phyloP scores from a whole-genome alignment of 441 rosid species.

The Jatropha multifida region DNA sequence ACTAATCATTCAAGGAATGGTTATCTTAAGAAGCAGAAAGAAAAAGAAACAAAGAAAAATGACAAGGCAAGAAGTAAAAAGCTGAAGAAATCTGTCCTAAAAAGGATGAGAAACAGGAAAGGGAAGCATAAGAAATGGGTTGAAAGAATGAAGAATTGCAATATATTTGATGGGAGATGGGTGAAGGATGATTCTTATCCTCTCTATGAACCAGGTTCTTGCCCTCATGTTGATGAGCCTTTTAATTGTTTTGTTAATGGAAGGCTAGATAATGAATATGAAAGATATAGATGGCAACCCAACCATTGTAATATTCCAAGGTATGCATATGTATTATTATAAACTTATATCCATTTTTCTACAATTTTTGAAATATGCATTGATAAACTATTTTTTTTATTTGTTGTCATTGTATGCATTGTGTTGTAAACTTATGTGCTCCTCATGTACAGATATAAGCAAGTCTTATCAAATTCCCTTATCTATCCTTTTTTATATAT shows the following conservation, averaged over 20 bases:
- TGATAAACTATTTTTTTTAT: too few relatives aligned
- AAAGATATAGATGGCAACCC: constrained; percentile 67
- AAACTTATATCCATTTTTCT: neutral
- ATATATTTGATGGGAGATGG: constrained; percentile 63
- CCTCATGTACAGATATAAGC: too few relatives aligned
- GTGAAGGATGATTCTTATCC: constrained; percentile 57
- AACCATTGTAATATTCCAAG: constrained; percentile 60
- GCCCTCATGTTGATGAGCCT: constrained; percentile 55
- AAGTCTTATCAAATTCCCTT: too few relatives aligned
- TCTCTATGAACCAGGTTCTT: constrained; percentile 56
- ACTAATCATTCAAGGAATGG: neutral
- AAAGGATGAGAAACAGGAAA: neutral
- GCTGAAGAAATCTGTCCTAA: neutral
- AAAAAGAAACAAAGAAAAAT: constrained; percentile 1
- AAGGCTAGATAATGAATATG: constrained; percentile 53
- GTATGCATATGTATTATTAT: constrained; percentile 18
- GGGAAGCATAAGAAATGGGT: constrained; percentile 26
- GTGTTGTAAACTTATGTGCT: too few relatives aligned
- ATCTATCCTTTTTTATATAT: too few relatives aligned
- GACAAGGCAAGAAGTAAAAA: neutral
- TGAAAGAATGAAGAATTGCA: constrained; percentile 38
- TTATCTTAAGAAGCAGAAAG: neutral
- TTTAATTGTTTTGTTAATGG: constrained; percentile 62
- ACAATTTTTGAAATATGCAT: too few relatives aligned
- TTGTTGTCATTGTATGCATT: neutral